Base-by-base conservation (phyloP, 164 flowering plant genomes). In the Protea cynaroides region DNA sequence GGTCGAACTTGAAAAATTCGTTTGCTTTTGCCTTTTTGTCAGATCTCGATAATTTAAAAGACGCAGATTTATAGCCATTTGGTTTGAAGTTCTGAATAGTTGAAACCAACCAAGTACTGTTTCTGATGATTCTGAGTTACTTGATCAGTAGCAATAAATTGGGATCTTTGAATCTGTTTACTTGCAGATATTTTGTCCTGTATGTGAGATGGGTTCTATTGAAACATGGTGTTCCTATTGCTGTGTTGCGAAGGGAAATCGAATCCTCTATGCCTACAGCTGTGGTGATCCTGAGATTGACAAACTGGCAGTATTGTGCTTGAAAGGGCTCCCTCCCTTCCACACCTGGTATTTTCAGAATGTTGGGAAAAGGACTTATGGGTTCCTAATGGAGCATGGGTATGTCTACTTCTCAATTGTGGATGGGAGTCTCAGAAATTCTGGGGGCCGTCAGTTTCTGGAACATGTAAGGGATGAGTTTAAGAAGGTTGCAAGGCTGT, bases 281-380 rank as follows among this genome's bases (percentile, higher is more conserved):
- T 68, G 67, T 11, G 92, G 85, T 59, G 83, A 80, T 43, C 71
- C 44, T 61, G 85, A 86, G 65, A 67, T 82, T 14, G 93, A 90
- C 50, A 77, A 66, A 15, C 62, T 84, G 72, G 94, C 89, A 51
- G 75, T 69, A 15, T 67, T 77, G 68, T 83, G 87, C 68, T 74
- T 87, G 74, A 87, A 90, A 63, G 82, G 64, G 36, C 60, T 78
- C 25, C 97, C 97, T 54, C 66, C 82, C 11, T 85, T 79, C 68
- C 97, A 90, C 62, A 69, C 61, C 61, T 83, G 87, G 86, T 90
- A 86, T 68, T 80, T 79, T 72, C 84, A 88, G 65, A 88, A 86
- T 0, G 43, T 73, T 47, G 63, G 73, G 10, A 81, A 74, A 43
- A 80, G 64, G 65, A 88, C 81, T 24, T 87, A 72, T 73, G 86